These are phyloP conservation scores for Candida morakotiae DNA, from an alignment of 805 yeast genomes.

Conservation along the genomic window DNA sequence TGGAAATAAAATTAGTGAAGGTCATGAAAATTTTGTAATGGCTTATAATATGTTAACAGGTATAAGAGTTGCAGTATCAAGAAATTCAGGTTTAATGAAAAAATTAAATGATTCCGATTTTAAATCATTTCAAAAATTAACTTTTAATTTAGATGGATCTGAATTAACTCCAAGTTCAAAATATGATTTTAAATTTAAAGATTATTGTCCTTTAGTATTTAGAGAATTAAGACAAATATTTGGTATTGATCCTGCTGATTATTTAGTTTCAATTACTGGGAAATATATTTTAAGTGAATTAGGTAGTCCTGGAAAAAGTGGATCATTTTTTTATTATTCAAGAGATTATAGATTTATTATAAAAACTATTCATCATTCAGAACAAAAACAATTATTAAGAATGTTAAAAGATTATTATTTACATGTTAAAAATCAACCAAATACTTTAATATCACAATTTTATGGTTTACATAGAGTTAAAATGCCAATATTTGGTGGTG, in stretches of 20 bases:
- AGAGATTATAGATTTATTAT: conserved; percentile 91
- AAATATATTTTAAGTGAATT: conserved; percentile 87
- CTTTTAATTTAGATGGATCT: conserved; percentile 83
- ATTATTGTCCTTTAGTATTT: conserved; percentile 92
- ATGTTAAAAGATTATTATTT: conserved; percentile 71
- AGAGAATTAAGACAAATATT: conserved; percentile 75
- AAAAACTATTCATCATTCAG: conserved; percentile 91
- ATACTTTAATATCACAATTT: conserved; percentile 89
- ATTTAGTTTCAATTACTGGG: conserved; percentile 85
- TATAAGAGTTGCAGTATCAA: conserved; percentile 88
- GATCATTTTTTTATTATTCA: conserved; percentile 93
- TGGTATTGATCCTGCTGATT: conserved; percentile 94
- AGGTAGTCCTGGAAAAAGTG: conserved; percentile 96
- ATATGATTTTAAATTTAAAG: conserved; percentile 95
- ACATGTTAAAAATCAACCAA: conserved; percentile 80
- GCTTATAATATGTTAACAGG: conserved; percentile 98
- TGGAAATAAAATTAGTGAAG: conserved; percentile 84
- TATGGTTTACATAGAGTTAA: conserved; percentile 93
- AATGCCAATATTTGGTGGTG: conserved; percentile 65
- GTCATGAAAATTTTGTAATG: conserved; percentile 87
- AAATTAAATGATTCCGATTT: conserved; percentile 72
- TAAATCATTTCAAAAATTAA: conserved; percentile 65
- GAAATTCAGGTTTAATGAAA: conserved; percentile 83
- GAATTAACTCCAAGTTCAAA: conserved; percentile 90
- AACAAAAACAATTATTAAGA: conserved; percentile 76